Evolutionary conservation across 306 rosid species (phyloP).

Genomic region (Begonia masoniana): DNA sequence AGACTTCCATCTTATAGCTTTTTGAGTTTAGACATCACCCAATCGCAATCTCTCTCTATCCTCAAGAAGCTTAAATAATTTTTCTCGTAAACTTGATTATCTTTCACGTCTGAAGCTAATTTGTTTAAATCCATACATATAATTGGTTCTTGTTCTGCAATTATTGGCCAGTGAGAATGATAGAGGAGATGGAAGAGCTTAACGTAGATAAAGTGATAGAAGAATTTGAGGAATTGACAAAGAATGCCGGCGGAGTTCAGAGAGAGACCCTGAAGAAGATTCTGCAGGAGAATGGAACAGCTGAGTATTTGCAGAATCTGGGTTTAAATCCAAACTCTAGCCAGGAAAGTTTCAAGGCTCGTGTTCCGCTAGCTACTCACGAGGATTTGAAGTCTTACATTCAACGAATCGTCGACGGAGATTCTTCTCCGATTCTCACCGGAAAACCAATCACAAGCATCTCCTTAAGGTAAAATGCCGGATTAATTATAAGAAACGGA

Average conservation of each 20-base stretch:
- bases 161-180: no score
- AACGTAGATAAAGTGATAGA: conserved; percentile 21
- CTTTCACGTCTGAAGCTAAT: no score
- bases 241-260: conserved; percentile 43
- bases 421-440: conserved; percentile 45
- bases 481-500: no score
- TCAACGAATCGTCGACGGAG: conserved; percentile 78
- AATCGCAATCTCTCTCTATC: no score
- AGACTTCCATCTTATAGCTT: no score
- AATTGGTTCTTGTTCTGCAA: no score
- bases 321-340: conserved; percentile 34
- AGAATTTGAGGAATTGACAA: conserved; percentile 61
- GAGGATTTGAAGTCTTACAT: conserved; percentile 69
- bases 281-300: conserved; percentile 50
- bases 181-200: no score
- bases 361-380: conserved; percentile 69
- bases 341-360: conserved; percentile 59
- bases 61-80: no score
- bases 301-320: conserved; percentile 64
- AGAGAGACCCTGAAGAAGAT: conserved; percentile 48
- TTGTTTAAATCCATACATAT: no score
- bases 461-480: conserved; percentile 46
- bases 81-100: no score
- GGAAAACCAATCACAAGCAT: conserved; percentile 65
- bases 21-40: no score